Percentiles rank a stretch among this genome's conserved stretches.
Evolutionary conservation across 2,329 filamentous ascomycete species (phyloP).

Genomic region (Exophiala oligosperma): DNA sequence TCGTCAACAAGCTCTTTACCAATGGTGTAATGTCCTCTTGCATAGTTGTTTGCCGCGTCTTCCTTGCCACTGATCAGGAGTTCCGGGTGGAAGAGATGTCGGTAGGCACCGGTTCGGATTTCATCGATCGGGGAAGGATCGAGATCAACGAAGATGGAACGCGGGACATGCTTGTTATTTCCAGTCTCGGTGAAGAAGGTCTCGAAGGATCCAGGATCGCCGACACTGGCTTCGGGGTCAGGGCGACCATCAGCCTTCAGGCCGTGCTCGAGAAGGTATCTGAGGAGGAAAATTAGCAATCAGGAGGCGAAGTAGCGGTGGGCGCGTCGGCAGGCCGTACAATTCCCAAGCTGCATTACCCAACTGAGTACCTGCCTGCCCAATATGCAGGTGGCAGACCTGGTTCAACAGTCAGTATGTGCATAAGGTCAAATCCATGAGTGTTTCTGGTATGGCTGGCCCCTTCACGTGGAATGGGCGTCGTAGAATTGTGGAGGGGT

Average conservation of each 20-base stretch:
- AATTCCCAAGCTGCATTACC: slow-evolving; percentile 70
- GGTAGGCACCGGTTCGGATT: slow-evolving; percentile 63
- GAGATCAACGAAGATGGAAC: slow-evolving; percentile 67
- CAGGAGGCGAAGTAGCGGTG: slow-evolving; percentile 32
- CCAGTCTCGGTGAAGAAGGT: slow-evolving; percentile 68
- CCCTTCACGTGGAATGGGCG: not conserved
- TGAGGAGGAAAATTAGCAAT: slow-evolving; percentile 34
- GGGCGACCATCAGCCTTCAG: slow-evolving; percentile 60
- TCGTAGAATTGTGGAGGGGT: slow-evolving; percentile 16
- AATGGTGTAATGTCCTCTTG: slow-evolving; percentile 68
- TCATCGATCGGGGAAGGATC: slow-evolving; percentile 68
- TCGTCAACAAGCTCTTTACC: slow-evolving; percentile 66
- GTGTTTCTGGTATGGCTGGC: not conserved
- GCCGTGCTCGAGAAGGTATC: slow-evolving; percentile 67
- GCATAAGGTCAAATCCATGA: not conserved
- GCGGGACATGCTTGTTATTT: slow-evolving; percentile 66
- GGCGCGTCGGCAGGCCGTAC: slow-evolving; percentile 46
- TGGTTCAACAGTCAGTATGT: slow-evolving; percentile 33
- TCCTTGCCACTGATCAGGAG: slow-evolving; percentile 67
- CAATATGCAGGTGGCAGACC: slow-evolving; percentile 68
- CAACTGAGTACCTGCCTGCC: slow-evolving; percentile 67
- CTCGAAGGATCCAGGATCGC: slow-evolving; percentile 59
- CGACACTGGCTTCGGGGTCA: slow-evolving; percentile 55
- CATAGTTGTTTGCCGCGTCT: slow-evolving; percentile 70
- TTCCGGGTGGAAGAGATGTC: slow-evolving; percentile 66